These are phyloP conservation scores for Euphrasia confusa DNA, from an alignment of 257 asterid species.

Conservation along the genomic window DNA sequence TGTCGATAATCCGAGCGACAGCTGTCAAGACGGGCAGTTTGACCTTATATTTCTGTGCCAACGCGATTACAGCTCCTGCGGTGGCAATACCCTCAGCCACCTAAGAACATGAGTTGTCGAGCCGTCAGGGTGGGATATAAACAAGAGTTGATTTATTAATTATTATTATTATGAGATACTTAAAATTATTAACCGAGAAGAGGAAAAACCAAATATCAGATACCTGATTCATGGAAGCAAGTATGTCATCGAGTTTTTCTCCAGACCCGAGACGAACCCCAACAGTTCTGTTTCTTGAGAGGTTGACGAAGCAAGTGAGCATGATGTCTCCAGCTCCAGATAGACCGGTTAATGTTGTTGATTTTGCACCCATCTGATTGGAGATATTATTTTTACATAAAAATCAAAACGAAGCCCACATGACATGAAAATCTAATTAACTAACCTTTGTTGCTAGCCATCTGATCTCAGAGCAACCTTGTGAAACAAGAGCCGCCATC, in stretches of 20 bases:
- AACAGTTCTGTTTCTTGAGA: slow-evolving; percentile 88
- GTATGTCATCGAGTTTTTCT: slow-evolving; percentile 84
- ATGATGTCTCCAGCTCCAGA: slow-evolving; percentile 91
- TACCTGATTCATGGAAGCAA: slow-evolving; percentile 82
- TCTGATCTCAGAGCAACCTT: slow-evolving; percentile 95
- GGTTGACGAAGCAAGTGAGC: slow-evolving; percentile 93
- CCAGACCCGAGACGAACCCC: slow-evolving; percentile 97
- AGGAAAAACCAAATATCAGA: background rate
- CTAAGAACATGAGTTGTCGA: slow-evolving; percentile 29
- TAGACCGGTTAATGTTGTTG: slow-evolving; percentile 81
- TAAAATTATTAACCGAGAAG: background rate
- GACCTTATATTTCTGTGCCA: slow-evolving; percentile 84
- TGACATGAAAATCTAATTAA: slow-evolving; percentile 11
- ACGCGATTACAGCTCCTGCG: slow-evolving; percentile 89
- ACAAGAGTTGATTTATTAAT: background rate
- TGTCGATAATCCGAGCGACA: slow-evolving; percentile 80
- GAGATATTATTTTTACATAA: slow-evolving; percentile 4
- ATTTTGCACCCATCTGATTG: slow-evolving; percentile 86
- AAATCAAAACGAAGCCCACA: background rate
- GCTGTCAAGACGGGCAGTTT: slow-evolving; percentile 93
- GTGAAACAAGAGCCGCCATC: slow-evolving; percentile 95
- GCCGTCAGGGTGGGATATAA: slow-evolving; percentile 2
- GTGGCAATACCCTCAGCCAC: slow-evolving; percentile 94
- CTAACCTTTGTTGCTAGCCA: slow-evolving; percentile 91
- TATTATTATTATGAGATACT: background rate